These are phyloP conservation scores for Phaeodactylum tricornutum DNA, from an alignment of 108 stramenopile genomes.

Conservation along the genomic window DNA sequence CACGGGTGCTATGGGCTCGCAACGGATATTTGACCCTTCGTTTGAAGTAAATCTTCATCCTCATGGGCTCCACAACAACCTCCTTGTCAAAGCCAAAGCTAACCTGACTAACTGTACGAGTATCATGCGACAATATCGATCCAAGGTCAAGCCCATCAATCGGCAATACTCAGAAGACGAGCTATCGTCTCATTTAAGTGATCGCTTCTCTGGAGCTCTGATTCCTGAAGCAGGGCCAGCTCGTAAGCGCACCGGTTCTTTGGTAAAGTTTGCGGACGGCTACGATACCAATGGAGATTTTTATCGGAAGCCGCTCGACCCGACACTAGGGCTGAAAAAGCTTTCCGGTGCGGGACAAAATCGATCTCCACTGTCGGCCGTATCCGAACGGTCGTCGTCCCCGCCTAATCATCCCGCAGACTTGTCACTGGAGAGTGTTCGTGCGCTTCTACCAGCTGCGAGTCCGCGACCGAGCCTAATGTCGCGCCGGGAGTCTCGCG, in stretches of 20 bases:
- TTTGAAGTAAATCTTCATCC: constrained; percentile 31
- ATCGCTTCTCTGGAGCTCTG: background rate
- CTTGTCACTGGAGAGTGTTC: too few relatives aligned
- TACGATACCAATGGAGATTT: background rate
- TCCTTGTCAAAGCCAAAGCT: constrained; percentile 25
- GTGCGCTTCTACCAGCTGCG: too few relatives aligned
- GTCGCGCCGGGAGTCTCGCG: too few relatives aligned
- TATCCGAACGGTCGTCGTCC: too few relatives aligned
- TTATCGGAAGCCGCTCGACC: too few relatives aligned
- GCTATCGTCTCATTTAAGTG: too few relatives aligned
- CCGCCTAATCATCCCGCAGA: too few relatives aligned
- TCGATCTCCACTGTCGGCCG: too few relatives aligned
- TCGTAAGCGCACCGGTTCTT: background rate
- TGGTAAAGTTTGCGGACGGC: background rate
- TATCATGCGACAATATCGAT: constrained; percentile 2
- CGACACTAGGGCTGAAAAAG: too few relatives aligned
- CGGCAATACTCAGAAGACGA: background rate
- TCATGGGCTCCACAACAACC: constrained; percentile 24
- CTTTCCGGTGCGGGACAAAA: too few relatives aligned
- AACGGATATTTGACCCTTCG: constrained; percentile 36
- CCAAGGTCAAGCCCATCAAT: background rate
- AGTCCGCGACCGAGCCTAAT: too few relatives aligned
- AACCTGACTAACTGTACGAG: constrained; percentile 23
- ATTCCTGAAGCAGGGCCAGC: background rate
- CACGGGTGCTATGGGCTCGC: constrained; percentile 39